Base-by-base conservation (phyloP, 495 filamentous ascomycete species). In the Polyplosphaeria fusca region DNA sequence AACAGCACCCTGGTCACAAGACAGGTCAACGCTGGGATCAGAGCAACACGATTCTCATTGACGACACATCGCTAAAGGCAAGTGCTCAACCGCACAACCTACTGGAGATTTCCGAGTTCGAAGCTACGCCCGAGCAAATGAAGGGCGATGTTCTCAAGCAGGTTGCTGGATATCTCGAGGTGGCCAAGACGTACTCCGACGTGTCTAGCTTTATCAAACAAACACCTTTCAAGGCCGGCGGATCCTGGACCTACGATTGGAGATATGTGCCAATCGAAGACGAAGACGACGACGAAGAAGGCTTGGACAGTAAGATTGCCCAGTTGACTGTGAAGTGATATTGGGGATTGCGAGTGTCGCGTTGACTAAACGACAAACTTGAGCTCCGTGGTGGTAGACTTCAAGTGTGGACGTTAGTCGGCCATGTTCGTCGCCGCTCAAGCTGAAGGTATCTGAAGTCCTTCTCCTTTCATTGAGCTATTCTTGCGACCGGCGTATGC, bases 11-110 rank as follows among this genome's bases (percentile, higher is more conserved):
- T 28, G 28, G 61, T 32, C n/a, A 49, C 40, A 41, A 20, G 22
- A 47, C 47, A 20, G 60, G 66, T 0, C 47, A 35, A 18, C 23
- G 16, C 0, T 98, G 89, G 88, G 74, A 78, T 57, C 92, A 95
- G 70, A 75, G 72, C n/a, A 92, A 96, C 68, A 97, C 93, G 0
- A 73, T 98, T 26, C 74, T 98, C 12, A 83, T 97, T 20, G 93
- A 98, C 59, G 94, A 97, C 69, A 85, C 81, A 44, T 66, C 66
- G 11, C 72, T 86, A 56, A 98, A 97, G 74, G 93, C 86, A 1
- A 75, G 77, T 46, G 83, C 79, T 52, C 86, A 98, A 67, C 94
- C 94, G 0, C 82, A 79, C 72, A 98, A 97, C 54, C 79, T 89
- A 19, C 69, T 97, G 11, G 74, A 85, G 56, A 76, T 97, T 28